Base-by-base conservation (phyloP, 371 early-diverging fungal genomes). In the Actinomortierella ambigua region DNA sequence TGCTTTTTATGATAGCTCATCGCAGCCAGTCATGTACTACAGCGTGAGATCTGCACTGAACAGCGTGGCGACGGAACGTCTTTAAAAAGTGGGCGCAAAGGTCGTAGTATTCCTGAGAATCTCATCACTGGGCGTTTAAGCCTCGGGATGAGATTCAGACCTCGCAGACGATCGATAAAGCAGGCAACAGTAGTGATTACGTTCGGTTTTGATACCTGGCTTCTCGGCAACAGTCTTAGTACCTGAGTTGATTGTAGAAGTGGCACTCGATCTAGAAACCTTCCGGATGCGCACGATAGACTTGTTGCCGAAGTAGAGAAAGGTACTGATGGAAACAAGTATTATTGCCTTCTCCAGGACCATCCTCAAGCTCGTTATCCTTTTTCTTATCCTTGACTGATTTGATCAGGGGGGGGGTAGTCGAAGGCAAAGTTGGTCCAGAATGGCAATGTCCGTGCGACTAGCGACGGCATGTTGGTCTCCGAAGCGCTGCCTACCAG, bases 301-400 rank as follows among this genome's bases (percentile, higher is more conserved):
- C 59, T n/a, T 14, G 59, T 58, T 59, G 20, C 60, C 60, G 17
- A 48, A 59, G 50, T 61, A 61, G n/a, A 61, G 50, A 22, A 55
- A 53, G 11, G 42, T 55, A 17, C 20, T 40, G 50, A 14, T 48
- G 13, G 50, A 61, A 61, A 20, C 15, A 48, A 14, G 54, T 49
- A 4, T 54, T 53, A 13, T 14, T 23, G 27, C 53, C 54, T 20
- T 54, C 61, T 3, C 27, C 53, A 26, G 40, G 47, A 26, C 61
- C 49, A 39, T 61, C 61, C 26, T 49, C 61, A 13, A 20, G 42
- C 29, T 15, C 7, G 27, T 23, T 24, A 39, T 42, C 61, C 20
- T 61, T 4, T n/a, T 55, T 50, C 23, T 15, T 24, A 43, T 53
- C 47, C 11, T 50, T 6, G 14, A 9, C 27, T n/a, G n/a, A n/a